Evolutionary conservation across 306 rosid species (phyloP).

Genomic region (Vigna mungo): DNA sequence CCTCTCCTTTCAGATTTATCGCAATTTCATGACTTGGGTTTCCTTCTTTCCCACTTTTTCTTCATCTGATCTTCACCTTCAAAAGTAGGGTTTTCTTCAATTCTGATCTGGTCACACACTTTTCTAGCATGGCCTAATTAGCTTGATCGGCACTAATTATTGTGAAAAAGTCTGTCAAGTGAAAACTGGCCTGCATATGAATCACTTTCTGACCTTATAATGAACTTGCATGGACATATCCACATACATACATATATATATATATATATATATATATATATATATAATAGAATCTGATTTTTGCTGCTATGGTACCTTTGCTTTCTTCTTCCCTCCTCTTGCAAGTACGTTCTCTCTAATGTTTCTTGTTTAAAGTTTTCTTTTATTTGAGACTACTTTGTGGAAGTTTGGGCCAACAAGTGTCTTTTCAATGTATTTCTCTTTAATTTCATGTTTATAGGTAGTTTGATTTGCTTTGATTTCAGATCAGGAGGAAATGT

Average conservation of each 20-base stretch:
- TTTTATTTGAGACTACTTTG: conserved; percentile 24
- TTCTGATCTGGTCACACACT: conserved; percentile 36
- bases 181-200: conserved; percentile 5
- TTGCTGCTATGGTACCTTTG: conserved; percentile 7
- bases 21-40: conserved; percentile 5
- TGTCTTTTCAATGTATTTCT: background rate
- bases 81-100: conserved; percentile 44
- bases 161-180: conserved; percentile 21
- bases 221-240: conserved; percentile 31
- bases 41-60: background rate
- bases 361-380: conserved; percentile 36
- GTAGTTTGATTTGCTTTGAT: conserved; percentile 25
- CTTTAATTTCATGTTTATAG: conserved; percentile 16
- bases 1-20: background rate
- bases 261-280: background rate
- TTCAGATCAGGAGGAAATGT: conserved; percentile 33
- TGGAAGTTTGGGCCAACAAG: conserved; percentile 38
- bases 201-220: background rate
- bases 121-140: conserved; percentile 7
- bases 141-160: conserved; percentile 1
- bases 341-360: background rate
- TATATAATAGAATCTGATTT: conserved; percentile 28
- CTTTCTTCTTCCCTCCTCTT: background rate
- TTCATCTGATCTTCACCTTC: conserved; percentile 29
- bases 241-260: background rate